A percentile compares a stretch with the other conserved stretches of the same genome.
phyloP scores from a whole-genome alignment of 345 rosid genomes.

The Populus alba region DNA sequence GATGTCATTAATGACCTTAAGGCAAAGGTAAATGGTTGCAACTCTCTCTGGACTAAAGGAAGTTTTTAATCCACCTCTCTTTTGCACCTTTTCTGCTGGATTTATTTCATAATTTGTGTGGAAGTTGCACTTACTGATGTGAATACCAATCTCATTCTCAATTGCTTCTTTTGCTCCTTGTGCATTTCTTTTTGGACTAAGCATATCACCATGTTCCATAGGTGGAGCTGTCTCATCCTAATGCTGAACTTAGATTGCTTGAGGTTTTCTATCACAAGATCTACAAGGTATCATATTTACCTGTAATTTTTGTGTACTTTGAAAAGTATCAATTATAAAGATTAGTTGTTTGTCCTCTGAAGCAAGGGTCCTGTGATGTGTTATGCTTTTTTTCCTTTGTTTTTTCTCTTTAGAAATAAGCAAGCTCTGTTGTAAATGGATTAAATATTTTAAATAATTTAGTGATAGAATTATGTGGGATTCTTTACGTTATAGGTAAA shows the following conservation, averaged over 20 bases:
- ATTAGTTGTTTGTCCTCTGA: not conserved
- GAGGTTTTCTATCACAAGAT: slow-evolving; percentile 42
- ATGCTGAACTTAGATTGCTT: slow-evolving; percentile 37
- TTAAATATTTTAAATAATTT: not conserved
- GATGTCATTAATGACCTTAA: slow-evolving; percentile 36
- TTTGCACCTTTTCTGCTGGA: not conserved
- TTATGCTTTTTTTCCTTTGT: not conserved
- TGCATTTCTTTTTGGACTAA: not conserved
- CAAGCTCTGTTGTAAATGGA: not conserved
- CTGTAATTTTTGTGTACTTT: not conserved
- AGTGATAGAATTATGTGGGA: not conserved
- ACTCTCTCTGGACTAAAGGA: not conserved
- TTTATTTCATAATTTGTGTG: not conserved
- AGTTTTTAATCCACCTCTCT: not conserved
- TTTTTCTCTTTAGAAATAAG: not conserved
- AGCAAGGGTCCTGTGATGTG: not conserved
- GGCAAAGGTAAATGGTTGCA: slow-evolving; percentile 23
- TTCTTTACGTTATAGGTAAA: not conserved
- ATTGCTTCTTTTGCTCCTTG: not conserved
- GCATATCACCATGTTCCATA: slow-evolving; percentile 1
- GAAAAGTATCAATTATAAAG: not conserved
- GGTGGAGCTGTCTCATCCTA: slow-evolving; percentile 37
- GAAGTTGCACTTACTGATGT: not conserved
- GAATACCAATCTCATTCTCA: not conserved
- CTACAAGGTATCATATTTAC: slow-evolving; percentile 26